These are phyloP conservation scores for Sextonia rubra DNA, from an alignment of 164 flowering plant species.

Conservation along the genomic window DNA sequence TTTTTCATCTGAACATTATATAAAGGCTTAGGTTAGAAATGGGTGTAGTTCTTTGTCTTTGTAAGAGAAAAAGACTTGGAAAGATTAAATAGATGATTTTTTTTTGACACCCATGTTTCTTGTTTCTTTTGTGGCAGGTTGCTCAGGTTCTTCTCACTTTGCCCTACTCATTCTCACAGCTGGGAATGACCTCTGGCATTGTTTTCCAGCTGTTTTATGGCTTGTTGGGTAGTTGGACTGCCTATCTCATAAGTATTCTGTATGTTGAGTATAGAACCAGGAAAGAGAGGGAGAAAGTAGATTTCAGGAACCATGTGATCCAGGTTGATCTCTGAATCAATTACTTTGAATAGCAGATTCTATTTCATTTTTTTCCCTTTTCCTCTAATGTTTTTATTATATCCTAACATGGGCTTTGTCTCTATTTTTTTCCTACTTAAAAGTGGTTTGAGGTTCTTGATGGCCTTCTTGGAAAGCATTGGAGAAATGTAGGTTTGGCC, in stretches of 20 bases:
- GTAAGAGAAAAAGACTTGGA: too few relatives aligned
- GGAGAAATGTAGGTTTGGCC: conserved; percentile 97
- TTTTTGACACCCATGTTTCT: background rate
- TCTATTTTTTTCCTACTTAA: background rate
- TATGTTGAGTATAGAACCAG: conserved; percentile 18
- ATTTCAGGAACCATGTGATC: conserved; percentile 16
- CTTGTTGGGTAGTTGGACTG: conserved; percentile 19
- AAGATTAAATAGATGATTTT: background rate
- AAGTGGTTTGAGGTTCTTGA: conserved; percentile 99
- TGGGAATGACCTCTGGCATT: conserved; percentile 16
- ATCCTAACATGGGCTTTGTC: conserved; percentile 12
- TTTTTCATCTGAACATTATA: background rate
- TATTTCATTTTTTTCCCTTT: background rate
- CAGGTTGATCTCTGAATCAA: conserved; percentile 3
- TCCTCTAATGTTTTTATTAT: background rate
- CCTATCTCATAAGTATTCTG: conserved; percentile 14
- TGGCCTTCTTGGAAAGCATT: conserved; percentile 91
- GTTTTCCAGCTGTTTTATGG: conserved; percentile 19
- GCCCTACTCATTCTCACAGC: conserved; percentile 19
- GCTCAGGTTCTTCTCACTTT: conserved; percentile 17
- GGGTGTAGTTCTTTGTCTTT: background rate
- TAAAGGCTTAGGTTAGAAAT: too few relatives aligned
- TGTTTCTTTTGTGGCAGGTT: conserved; percentile 6
- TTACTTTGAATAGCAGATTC: background rate
- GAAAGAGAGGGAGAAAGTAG: conserved; percentile 22